phyloP scores from a whole-genome alignment of 768 basidiomycete species.

The Royoungia palumana region DNA sequence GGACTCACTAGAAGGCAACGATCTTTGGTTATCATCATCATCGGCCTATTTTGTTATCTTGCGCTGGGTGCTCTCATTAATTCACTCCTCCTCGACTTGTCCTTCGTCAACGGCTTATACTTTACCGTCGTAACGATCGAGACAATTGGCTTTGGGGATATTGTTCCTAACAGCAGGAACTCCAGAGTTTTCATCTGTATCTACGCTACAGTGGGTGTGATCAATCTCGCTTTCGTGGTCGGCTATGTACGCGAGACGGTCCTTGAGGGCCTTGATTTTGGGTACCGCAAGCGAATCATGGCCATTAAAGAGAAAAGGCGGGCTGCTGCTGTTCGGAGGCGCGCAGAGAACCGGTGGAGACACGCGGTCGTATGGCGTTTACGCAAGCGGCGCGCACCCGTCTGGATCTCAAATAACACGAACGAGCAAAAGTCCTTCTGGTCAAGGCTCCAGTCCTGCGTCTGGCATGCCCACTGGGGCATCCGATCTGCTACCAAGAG shows the following conservation, averaged over 20 bases:
- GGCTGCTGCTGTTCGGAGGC: conserved; percentile 38
- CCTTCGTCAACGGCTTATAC: conserved; percentile 74
- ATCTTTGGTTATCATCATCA: conserved; percentile 74
- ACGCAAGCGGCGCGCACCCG: conserved; percentile 40
- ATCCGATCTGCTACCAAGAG: conserved; percentile 1
- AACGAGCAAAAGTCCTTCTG: conserved; percentile 3
- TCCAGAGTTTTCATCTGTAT: conserved; percentile 58
- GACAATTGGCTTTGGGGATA: conserved; percentile 77
- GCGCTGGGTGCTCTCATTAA: conserved; percentile 67
- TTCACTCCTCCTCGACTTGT: conserved; percentile 46
- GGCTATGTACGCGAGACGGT: conserved; percentile 66
- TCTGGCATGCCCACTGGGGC: conserved; percentile 11
- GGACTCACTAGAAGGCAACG: conserved; percentile 81
- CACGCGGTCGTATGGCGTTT: conserved; percentile 62
- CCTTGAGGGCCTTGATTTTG: conserved; percentile 66
- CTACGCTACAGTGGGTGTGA: conserved; percentile 57
- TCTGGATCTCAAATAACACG: conserved; percentile 50
- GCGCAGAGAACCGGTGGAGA: conserved; percentile 53
- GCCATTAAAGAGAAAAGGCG: conserved; percentile 45
- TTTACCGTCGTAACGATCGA: conserved; percentile 74
- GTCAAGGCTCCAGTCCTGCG: conserved; percentile 4
- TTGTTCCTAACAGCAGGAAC: conserved; percentile 48
- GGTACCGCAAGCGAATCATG: conserved; percentile 53
- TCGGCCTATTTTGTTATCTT: conserved; percentile 68
- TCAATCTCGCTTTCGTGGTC: conserved; percentile 64